Conservation (phyloP, 1,284 basidiomycete genomes). For the Leccinum angustisporum region DNA sequence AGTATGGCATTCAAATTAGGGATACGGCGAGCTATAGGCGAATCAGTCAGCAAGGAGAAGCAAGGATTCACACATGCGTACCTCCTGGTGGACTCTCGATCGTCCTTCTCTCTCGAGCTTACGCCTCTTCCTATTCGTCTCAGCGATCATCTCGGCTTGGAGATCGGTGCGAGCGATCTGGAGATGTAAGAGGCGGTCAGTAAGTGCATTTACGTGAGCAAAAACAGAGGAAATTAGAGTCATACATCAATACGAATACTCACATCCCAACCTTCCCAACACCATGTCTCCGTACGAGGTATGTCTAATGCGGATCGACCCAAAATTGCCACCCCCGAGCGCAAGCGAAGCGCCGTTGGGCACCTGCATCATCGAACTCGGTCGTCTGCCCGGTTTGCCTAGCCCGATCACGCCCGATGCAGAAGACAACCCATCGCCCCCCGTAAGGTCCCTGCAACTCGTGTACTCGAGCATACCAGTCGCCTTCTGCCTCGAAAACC, state of each 20-base stretch:
- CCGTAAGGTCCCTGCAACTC: slow-evolving; percentile 30
- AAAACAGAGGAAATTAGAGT: not conserved
- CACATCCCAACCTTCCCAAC: slow-evolving; percentile 81
- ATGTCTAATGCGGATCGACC: slow-evolving; percentile 37
- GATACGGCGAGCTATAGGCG: slow-evolving; percentile 45
- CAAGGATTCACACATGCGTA: slow-evolving; percentile 30
- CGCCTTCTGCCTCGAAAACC: slow-evolving; percentile 25
- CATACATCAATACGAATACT: slow-evolving; percentile 18
- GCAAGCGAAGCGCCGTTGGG: slow-evolving; percentile 24
- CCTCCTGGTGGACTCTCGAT: slow-evolving; percentile 73
- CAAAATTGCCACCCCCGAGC: slow-evolving; percentile 21
- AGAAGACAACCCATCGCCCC: slow-evolving; percentile 28
- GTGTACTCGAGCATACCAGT: slow-evolving; percentile 26
- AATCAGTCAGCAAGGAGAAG: slow-evolving; percentile 3
- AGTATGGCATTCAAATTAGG: slow-evolving; percentile 39
- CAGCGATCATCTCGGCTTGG: slow-evolving; percentile 81
- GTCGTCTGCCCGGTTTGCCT: slow-evolving; percentile 36
- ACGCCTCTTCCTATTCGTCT: slow-evolving; percentile 78
- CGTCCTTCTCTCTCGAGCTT: slow-evolving; percentile 70
- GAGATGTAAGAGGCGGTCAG: slow-evolving; percentile 6
- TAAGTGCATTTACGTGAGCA: slow-evolving; percentile 7
- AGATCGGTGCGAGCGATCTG: slow-evolving; percentile 69
- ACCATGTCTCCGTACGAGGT: slow-evolving; percentile 59
- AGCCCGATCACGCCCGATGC: slow-evolving; percentile 20
- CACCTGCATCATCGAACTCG: slow-evolving; percentile 50